These are phyloP conservation scores for Brassica juncea DNA, from an alignment of 345 rosid genomes.

Conservation along the genomic window DNA sequence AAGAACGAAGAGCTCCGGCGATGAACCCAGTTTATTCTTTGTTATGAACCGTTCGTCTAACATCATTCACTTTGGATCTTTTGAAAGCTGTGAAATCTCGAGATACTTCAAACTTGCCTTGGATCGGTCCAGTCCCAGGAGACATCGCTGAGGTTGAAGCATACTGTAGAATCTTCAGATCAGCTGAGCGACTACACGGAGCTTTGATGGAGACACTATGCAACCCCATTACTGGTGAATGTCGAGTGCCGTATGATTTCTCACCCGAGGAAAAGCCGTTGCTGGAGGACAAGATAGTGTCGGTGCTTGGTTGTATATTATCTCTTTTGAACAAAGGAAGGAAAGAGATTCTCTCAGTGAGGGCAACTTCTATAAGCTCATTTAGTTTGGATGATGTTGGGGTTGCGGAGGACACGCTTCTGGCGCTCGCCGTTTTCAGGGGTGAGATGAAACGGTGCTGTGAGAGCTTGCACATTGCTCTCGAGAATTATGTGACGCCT, in stretches of 20 bases:
- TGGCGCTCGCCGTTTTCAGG: conserved; percentile 88
- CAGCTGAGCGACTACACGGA: conserved; percentile 77
- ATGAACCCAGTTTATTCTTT: conserved; percentile 15
- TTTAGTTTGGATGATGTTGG: conserved; percentile 67
- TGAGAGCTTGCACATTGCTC: conserved; percentile 92
- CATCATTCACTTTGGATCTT: too few relatives aligned
- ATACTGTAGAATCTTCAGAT: conserved; percentile 88
- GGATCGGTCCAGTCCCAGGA: conserved; percentile 74
- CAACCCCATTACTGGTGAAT: conserved; percentile 95
- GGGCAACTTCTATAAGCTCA: conserved; percentile 55
- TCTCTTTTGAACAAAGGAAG: conserved; percentile 86
- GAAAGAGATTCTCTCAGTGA: conserved; percentile 89
- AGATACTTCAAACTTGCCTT: too few relatives aligned
- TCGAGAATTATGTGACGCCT: conserved; percentile 74
- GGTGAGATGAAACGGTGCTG: conserved; percentile 95
- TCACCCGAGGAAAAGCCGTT: conserved; percentile 52
- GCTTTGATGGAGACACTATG: conserved; percentile 90
- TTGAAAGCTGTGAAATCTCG: too few relatives aligned
- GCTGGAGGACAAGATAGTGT: conserved; percentile 86
- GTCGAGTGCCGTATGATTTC: conserved; percentile 54
- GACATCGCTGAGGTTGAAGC: conserved; percentile 98
- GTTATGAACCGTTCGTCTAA: too few relatives aligned
- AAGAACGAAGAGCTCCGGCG: too few relatives aligned
- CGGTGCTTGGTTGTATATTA: conserved; percentile 85
- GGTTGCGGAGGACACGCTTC: conserved; percentile 65